Percentiles rank a stretch among this genome's conserved stretches.
Conservation (phyloP, 768 basidiomycete genomes). For the Termitomyces sp. region DNA sequence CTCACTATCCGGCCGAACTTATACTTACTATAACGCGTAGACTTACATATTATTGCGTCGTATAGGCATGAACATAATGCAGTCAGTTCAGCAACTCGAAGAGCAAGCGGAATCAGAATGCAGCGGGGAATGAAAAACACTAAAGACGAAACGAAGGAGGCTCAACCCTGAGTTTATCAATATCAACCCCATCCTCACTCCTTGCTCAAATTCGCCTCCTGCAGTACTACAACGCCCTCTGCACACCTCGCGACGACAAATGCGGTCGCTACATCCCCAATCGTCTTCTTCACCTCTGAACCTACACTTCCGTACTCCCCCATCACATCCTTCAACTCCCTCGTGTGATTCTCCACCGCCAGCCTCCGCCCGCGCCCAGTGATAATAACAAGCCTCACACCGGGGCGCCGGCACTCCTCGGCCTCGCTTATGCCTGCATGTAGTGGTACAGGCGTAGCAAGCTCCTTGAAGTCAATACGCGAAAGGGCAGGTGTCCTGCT, state of each 20-base stretch:
- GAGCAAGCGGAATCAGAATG: not conserved
- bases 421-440: conserved; percentile 51
- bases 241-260: conserved; percentile 60
- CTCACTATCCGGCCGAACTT: no score
- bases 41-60: no score
- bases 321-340: conserved; percentile 64
- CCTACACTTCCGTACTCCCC: conserved; percentile 49
- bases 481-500: conserved; percentile 29
- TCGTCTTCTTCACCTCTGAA: conserved; percentile 68
- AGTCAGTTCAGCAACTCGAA: not conserved
- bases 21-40: no score
- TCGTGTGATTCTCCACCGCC: conserved; percentile 63
- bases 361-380: conserved; percentile 72
- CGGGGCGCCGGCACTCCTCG: conserved; percentile 3
- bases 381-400: conserved; percentile 50
- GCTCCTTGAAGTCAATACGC: conserved; percentile 58
- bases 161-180: not conserved
- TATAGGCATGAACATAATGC: no score
- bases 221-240: conserved; percentile 62
- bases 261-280: conserved; percentile 80
- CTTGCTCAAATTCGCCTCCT: conserved; percentile 33
- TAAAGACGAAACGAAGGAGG: no score
- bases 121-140: no score
- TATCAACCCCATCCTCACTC: not conserved
- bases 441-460: conserved; percentile 52